Base-by-base conservation (phyloP, 345 rosid species). In the thale cress (Arabidopsis thaliana) region DNA sequence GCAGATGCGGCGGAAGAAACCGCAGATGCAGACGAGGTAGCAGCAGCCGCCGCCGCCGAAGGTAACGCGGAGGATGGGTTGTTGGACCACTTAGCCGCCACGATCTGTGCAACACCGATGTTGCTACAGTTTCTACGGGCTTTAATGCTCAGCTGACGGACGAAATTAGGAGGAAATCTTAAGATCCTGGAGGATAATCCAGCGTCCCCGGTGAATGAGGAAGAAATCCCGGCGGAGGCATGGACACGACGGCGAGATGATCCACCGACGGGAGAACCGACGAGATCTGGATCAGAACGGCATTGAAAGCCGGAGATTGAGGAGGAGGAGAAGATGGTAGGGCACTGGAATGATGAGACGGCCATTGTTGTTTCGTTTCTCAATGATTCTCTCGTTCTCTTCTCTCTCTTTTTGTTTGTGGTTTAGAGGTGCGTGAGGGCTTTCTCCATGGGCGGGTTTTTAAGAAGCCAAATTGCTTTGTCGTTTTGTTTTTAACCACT, bases 61-160 rank as follows among this genome's bases (percentile, higher is more conserved):
- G 84, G 80, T 64, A 73, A 72, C 16, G 83, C 79, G 34, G 92
- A 46, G 53, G 83, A 37, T 13, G 87, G 56, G 73, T 75, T 72
- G 86, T 95, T 84, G 5, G 99, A 81, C 99, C 99, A 95, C 83
- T 91, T 86, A 53, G 99, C 99, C 25, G 99, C 98, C 45, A 90
- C 99, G 68, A 95, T 82, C 83, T 95, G 99, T 16, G 99, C 99
- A 53, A 95, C 99, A 51, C 99, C 99, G 82, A 95, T 95, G 83
- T 95, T 95, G 92, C 97, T 87, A 82, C 97, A 95, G 88, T 95
- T 95, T 74, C 99, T 85, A 61, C 99, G 90, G 46, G 96, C 93
- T 90, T 92, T 95, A 59, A 77, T 86, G 83, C 98, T 90, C 45
- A 95, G 91, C 88, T 95, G 99, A 73, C 97, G 97, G 30, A 90